Evolutionary conservation across 768 basidiomycete species (phyloP).

Genomic region (Trametes gibbosa): DNA sequence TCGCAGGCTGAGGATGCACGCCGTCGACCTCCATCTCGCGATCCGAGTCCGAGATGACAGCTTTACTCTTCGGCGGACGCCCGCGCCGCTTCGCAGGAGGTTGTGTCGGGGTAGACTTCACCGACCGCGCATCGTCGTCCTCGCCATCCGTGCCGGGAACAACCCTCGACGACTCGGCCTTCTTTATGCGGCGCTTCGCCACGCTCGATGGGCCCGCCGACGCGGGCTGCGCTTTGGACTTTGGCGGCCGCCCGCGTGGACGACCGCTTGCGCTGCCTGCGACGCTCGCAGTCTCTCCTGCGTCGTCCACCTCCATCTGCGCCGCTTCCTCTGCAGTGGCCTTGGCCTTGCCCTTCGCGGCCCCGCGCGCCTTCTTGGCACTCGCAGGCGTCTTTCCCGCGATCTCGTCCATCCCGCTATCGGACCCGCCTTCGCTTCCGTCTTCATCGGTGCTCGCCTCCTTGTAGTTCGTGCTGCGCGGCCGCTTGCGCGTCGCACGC

Average conservation of each 20-base stretch:
- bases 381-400: constrained; percentile 17
- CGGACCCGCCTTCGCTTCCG: constrained; percentile 27
- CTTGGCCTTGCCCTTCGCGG: constrained; percentile 21
- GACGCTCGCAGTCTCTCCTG: constrained; percentile 19
- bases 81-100: constrained; percentile 17
- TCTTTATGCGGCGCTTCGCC: constrained; percentile 11
- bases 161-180: constrained; percentile 10
- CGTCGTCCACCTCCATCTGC: constrained; percentile 27
- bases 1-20: neutral
- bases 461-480: constrained; percentile 27
- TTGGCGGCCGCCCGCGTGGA: constrained; percentile 17
- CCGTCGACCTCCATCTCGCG: constrained; percentile 17
- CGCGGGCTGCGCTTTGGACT: constrained; percentile 12
- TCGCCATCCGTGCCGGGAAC: constrained; percentile 18
- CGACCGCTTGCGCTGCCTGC: constrained; percentile 18
- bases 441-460: constrained; percentile 28
- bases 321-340: constrained; percentile 18
- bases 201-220: constrained; percentile 1
- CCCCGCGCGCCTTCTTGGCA: constrained; percentile 12
- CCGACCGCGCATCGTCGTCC: constrained; percentile 15
- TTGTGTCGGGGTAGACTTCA: constrained; percentile 12
- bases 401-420: constrained; percentile 34
- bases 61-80: constrained; percentile 23
- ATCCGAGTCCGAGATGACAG: constrained; percentile 22
- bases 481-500: constrained; percentile 26